phyloP scores from a whole-genome alignment of 768 basidiomycete species.

The Collybiopsis luxurians region DNA sequence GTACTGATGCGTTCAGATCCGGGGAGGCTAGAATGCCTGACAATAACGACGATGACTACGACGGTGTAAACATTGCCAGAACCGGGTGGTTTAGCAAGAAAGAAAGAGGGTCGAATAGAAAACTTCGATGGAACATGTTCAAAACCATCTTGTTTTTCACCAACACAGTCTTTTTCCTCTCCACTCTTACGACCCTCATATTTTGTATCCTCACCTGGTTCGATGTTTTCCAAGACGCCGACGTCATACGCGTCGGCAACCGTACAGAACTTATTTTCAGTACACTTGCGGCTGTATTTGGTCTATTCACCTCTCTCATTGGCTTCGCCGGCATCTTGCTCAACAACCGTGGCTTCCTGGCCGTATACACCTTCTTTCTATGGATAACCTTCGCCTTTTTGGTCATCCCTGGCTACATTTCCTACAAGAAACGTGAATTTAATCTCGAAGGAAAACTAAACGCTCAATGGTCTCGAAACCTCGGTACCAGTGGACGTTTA shows the following conservation, averaged over 20 bases:
- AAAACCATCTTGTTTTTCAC: slow-evolving; percentile 76
- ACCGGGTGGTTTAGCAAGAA: neutral
- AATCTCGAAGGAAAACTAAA: slow-evolving; percentile 79
- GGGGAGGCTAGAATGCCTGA: slow-evolving; percentile 52
- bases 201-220: slow-evolving; percentile 76
- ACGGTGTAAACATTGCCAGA: slow-evolving; percentile 35
- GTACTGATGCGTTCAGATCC: slow-evolving; percentile 60
- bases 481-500: slow-evolving; percentile 58
- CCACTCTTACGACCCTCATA: slow-evolving; percentile 61
- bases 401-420: slow-evolving; percentile 73
- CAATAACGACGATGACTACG: slow-evolving; percentile 58
- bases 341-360: slow-evolving; percentile 82
- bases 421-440: slow-evolving; percentile 61
- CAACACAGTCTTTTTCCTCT: slow-evolving; percentile 58
- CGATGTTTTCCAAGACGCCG: slow-evolving; percentile 65
- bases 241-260: slow-evolving; percentile 73
- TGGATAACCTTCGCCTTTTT: slow-evolving; percentile 75
- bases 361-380: slow-evolving; percentile 71
- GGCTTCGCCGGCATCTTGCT: slow-evolving; percentile 80
- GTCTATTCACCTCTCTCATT: slow-evolving; percentile 62
- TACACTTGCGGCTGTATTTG: slow-evolving; percentile 59
- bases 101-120: slow-evolving; percentile 15
- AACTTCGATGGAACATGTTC: slow-evolving; percentile 77
- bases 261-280: slow-evolving; percentile 64
- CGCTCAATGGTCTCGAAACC: slow-evolving; percentile 61